Evolutionary conservation across 2,329 filamentous ascomycete species (phyloP).

Genomic region (Elsinoe australis): DNA sequence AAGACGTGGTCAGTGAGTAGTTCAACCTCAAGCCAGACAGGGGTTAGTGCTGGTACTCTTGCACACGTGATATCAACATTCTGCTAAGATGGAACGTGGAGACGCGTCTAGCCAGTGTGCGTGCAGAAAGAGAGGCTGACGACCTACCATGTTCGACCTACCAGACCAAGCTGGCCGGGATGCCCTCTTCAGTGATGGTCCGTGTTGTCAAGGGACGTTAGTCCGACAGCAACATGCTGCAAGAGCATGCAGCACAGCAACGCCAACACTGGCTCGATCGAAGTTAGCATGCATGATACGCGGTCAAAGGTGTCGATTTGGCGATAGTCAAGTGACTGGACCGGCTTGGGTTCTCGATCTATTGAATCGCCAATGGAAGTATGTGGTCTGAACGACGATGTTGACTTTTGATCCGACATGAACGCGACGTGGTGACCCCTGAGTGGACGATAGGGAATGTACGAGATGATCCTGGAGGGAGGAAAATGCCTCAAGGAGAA

Average conservation of each 20-base stretch:
- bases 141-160: conserved; percentile 2
- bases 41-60: background rate
- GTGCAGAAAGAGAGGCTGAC: background rate
- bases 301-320: background rate
- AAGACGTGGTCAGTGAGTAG: background rate
- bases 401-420: background rate
- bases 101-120: background rate
- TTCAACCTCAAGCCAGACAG: background rate
- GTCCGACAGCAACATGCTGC: background rate
- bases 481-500: background rate
- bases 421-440: background rate
- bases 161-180: background rate
- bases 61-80: conserved; percentile 1
- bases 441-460: conserved; percentile 9
- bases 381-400: background rate
- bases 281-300: background rate
- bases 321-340: background rate
- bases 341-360: background rate
- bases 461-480: background rate
- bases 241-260: background rate
- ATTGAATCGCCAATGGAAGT: background rate
- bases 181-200: background rate
- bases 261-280: too few relatives aligned
- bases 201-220: background rate
- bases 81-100: background rate